Conservation (phyloP, 805 yeast genomes). For the Starmerella geochares region DNA sequence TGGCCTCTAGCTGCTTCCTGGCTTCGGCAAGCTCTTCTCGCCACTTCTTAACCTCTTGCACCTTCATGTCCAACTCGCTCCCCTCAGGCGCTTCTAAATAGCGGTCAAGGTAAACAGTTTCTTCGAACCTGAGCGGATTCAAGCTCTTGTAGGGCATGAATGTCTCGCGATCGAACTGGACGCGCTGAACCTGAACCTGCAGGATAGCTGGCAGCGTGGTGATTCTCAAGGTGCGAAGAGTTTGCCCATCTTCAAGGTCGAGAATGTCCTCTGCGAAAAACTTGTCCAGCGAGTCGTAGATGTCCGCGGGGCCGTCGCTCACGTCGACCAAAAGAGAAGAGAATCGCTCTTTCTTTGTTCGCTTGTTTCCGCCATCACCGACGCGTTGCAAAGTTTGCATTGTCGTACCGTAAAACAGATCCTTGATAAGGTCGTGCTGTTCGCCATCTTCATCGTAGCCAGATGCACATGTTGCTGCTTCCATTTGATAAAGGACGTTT, state of each 20-base stretch:
- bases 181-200: constrained; percentile 90
- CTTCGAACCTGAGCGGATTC: constrained; percentile 72
- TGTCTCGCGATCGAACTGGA: constrained; percentile 68
- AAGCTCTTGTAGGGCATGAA: constrained; percentile 70
- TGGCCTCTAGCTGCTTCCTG: constrained; percentile 16
- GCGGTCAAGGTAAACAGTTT: constrained; percentile 73
- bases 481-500: constrained; percentile 82
- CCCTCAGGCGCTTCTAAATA: constrained; percentile 55
- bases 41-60: constrained; percentile 52
- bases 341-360: constrained; percentile 62
- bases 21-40: constrained; percentile 31
- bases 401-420: constrained; percentile 74
- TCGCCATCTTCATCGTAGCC: constrained; percentile 48
- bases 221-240: constrained; percentile 62
- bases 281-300: constrained; percentile 82
- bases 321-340: constrained; percentile 74
- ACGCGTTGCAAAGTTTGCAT: constrained; percentile 52
- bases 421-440: constrained; percentile 70
- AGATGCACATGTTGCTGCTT: constrained; percentile 46
- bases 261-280: constrained; percentile 67
- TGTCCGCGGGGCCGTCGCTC: constrained; percentile 75
- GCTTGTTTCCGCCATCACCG: constrained; percentile 31
- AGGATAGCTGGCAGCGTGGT: constrained; percentile 65
- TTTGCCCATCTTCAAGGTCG: constrained; percentile 56
- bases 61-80: constrained; percentile 39